These are phyloP conservation scores for Grifola frondosa DNA, from an alignment of 1,284 basidiomycete species.

Conservation along the genomic window DNA sequence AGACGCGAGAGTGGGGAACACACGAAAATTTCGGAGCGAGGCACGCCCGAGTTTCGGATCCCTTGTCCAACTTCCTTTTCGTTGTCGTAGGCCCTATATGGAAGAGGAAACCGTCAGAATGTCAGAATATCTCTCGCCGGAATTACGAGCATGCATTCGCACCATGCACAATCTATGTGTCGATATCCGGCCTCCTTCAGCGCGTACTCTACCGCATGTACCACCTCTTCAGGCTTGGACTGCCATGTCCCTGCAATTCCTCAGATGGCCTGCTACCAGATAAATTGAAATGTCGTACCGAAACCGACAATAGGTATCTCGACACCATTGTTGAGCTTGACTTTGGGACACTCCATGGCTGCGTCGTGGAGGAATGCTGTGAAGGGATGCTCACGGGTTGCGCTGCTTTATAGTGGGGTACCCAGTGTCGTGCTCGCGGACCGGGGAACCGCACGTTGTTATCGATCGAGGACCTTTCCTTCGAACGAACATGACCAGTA, in stretches of 20 bases:
- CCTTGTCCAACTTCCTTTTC: constrained; percentile 87
- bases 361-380: too few relatives aligned
- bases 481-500: too few relatives aligned
- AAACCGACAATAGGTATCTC: constrained; percentile 74
- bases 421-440: too few relatives aligned
- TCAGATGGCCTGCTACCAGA: constrained; percentile 8
- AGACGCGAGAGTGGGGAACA: constrained; percentile 27
- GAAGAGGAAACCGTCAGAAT: neutral
- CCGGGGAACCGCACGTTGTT: too few relatives aligned
- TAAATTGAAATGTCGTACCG: constrained; percentile 40
- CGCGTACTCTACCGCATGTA: constrained; percentile 68
- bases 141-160: constrained; percentile 16
- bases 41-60: constrained; percentile 74
- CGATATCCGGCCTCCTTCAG: constrained; percentile 74
- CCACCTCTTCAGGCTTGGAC: constrained; percentile 70
- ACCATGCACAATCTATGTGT: constrained; percentile 81
- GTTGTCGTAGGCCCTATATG: constrained; percentile 64
- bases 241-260: constrained; percentile 70
- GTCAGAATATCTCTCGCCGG: neutral
- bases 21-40: constrained; percentile 80
- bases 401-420: too few relatives aligned
- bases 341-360: constrained; percentile 37
- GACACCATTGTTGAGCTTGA: constrained; percentile 69
- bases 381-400: too few relatives aligned
- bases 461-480: too few relatives aligned